Conservation (phyloP, 371 early-diverging fungal genomes). For the Coemansia sp. region DNA sequence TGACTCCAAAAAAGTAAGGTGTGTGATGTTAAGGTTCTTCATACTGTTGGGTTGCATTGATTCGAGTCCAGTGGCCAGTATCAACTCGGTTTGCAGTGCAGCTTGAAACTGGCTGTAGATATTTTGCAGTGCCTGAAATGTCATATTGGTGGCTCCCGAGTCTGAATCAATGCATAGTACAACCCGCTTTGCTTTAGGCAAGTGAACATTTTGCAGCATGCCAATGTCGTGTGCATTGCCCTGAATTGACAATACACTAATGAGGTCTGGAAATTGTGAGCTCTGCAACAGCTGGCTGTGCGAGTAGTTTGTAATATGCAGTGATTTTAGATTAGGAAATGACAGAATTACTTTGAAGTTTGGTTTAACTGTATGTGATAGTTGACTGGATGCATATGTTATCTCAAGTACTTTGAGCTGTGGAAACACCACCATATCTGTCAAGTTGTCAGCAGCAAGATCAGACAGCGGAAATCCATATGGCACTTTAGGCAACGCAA, state of each 20-base stretch:
- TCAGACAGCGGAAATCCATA: not conserved
- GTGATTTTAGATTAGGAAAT: not conserved
- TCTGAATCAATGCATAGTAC: not conserved
- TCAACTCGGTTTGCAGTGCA: not conserved
- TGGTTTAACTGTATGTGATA: too few relatives aligned
- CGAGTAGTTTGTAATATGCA: not conserved
- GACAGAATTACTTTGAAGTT: not conserved
- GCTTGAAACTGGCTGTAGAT: not conserved
- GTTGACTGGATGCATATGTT: not conserved
- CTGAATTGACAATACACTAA: not conserved
- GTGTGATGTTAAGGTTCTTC: not conserved
- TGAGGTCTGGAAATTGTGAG: not conserved
- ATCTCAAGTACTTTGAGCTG: not conserved
- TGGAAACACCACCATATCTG: not conserved
- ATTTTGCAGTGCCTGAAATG: not conserved
- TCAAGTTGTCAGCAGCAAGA: not conserved
- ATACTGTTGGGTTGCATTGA: not conserved
- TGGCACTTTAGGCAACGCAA: not conserved
- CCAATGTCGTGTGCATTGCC: not conserved
- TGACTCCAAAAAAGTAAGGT: not conserved
- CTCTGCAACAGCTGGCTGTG: not conserved
- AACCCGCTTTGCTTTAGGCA: not conserved
- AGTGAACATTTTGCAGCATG: not conserved
- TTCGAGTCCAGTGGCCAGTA: not conserved
- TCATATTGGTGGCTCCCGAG: not conserved